Evolutionary conservation across 163 green algal species (phyloP), one percentile per base, ranked within the genome.

Genomic region (Scenedesmus sp.): DNA sequence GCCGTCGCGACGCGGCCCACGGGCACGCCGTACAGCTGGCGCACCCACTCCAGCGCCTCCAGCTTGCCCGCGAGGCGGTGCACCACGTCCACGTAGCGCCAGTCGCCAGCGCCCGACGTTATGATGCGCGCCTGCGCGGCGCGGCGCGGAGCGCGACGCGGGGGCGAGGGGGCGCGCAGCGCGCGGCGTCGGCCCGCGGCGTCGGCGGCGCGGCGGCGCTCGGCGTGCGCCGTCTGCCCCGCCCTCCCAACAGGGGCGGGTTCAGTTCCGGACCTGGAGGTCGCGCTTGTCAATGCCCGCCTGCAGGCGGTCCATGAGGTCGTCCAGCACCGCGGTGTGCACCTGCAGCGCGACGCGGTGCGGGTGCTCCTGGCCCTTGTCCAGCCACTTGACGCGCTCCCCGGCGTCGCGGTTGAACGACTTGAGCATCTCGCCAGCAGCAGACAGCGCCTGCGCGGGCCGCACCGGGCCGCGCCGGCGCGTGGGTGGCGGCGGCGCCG

Each of bases 81-180:
- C 57, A 97, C 89, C 45, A 87, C 90, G 80, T 98, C 95, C 20
- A 98, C 76, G 78, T 98, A 98, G 50, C 92, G 87, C 87, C 93
- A 97, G n/a, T 89, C 88, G 47, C 92, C 92, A 13, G 80, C 81
- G 28, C 95, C 95, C 62, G 83, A 93, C 22, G 88, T 82, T 60
- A 98, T 97, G 39, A 97, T 80, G 53, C 92, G 89, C 54, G 92
- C 87, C 85, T 94, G 77, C 20, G 76, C 50, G 20, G 60, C 15
- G 24, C 31, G 39, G 39, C 39, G 10, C 7, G 39, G 39, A 47
- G 7, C 7, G 39, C n/a, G n/a, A n/a, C n/a, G n/a, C 39, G 6
- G 39, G 39, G 7, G 39, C 39, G 39, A 15, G 39, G 10, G 39
- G 39, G 7, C 6, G 39, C 7, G 39, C 39, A 10, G 10, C 7